Evolutionary conservation across 108 stramenopile species (phyloP), one percentile per base, ranked within the genome.

Genomic region (Skeletonema grethae): DNA sequence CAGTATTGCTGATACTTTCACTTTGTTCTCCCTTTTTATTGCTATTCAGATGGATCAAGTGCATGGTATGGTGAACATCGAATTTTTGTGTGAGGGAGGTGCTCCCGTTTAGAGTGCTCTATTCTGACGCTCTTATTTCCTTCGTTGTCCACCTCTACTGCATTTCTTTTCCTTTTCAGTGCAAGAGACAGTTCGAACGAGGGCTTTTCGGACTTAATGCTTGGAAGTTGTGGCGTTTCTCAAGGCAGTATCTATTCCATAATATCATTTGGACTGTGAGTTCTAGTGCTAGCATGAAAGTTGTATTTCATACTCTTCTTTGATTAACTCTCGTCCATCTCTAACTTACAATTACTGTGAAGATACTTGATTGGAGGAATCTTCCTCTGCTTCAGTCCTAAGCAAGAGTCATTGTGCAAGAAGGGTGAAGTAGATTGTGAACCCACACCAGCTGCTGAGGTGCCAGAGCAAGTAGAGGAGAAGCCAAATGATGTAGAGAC

Each of bases 401-500:
- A 8, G 50, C 50, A 53, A 22, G n/a, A 53, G 9, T n/a, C 50
- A 22, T 53, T 53, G 50, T 53, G 50, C 22, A 53, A 53, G 9
- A 53, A 22, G 8, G 50, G n/a, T 53, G 50, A 20, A 9, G 50
- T n/a, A 53, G 50, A 22, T n/a, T 22, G 22, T 2, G 4, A 53
- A 53, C 50, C 50, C 7, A 8, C 7, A 53, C 50, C 50, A 6
- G 50, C 7, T 22, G 50, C 8, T 22, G 50, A n/a, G 50, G 22
- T 2, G 5, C 13, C 41, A 13, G 15, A 53, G 1, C 22, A 24
- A 22, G 9, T 0, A 0, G 22, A 53, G 50, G 22, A 53, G 9
- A 53, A 53, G 50, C 18, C 50, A 53, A 53, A 53, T 12, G 60
- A 16, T 61, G 60, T 48, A 2, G 60, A 41, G 15, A 45, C 9